Base-by-base conservation (phyloP, 2,329 filamentous ascomycete genomes). In the Fusarium pseudoanthophilum region DNA sequence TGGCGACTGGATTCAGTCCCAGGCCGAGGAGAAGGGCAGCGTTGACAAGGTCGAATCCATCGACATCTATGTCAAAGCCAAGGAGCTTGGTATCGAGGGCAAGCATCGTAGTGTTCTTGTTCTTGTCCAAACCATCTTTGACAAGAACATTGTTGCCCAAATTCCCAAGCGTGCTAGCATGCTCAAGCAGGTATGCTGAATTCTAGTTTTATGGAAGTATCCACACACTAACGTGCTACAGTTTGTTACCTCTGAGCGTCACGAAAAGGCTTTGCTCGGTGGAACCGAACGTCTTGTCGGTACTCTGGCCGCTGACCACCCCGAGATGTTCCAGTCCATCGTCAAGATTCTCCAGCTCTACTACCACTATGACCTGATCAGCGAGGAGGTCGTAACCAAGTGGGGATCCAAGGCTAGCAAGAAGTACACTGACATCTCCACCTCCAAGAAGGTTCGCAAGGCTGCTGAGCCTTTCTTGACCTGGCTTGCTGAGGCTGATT, bases 401-500 rank as follows among this genome's bases (percentile, higher is more conserved):
- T 99, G 96, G 95, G 95, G 95, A 75, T 89, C 90, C 81, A 97
- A 96, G 88, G 95, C 95, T 67, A 97, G 94, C 90, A 98, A 97
- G 92, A 98, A 98, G 87, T 98, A 98, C 82, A 93, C 97, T 77
- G 95, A 98, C 82, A 84, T 97, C 69, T 82, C 92, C 68, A 95
- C 91, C 70, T 97, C 94, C 85, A 95, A 95, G 88, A 97, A 97
- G 89, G 95, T 98, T 72, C 94, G 95, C 86, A 95, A 97, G 88
- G 93, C 94, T 75, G 95, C 96, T 60, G 93, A 97, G 87, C 92
- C 93, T 74, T 99, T 99, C 89, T 88, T 98, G 80, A 93, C 91
- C 78, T 98, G 95, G 95, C 94, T 98, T 66, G 90, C 94, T 77
- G 94, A 93, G 83, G 95, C 95, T 13, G 91, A 92, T 28, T 90